Base-by-base conservation (phyloP, 2,329 filamentous ascomycete genomes). In the Aspergillus floridensis region DNA sequence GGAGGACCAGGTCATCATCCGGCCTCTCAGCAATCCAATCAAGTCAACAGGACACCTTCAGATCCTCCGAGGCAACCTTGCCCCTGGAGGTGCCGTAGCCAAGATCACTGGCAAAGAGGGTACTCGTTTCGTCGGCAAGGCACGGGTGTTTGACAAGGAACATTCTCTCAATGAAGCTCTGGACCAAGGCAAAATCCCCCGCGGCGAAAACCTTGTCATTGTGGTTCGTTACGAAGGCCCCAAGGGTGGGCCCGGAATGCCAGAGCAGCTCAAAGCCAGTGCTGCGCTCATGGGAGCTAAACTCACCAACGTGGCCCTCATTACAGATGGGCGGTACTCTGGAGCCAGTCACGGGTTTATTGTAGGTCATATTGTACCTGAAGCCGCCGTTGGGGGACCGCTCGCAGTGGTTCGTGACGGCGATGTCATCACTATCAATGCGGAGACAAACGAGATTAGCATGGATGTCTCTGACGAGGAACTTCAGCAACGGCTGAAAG, bases 71-170 rank as follows among this genome's bases (percentile, higher is more conserved):
- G 93, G 93, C 21, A 96, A 96, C 74, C 83, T 97, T 32, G 91
- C 93, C 2, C 93, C 93, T 1, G 89, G 87, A 11, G 93, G 93
- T 35, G 90, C 93, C 1, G 93, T 98, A 1, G 93, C 92, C 61
- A 98, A 98, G 77, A 97, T 98, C 75, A 97, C 93, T 0, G 93
- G 93, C 38, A 97, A 97, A 74, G 93, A 98, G 75, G 93, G 93
- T 2, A 83, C 92, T 6, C 81, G 78, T 12, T 98, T 98, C 76
- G 88, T 83, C 0, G 93, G 93, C 52, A 86, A 86, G 64, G 93
- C 92, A 0, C 84, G 87, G 21, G 91, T 96, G 49, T 98, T 95
- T 74, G 82, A 97, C 76, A 93, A 95, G 70, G 93, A 97, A 76
- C 82, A 87, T 66, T 83, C 88, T 66, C 86, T 97, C 49, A 87